These are phyloP conservation scores for Carex cristatella DNA, from an alignment of 176 grass and related monocot species.

Conservation along the genomic window DNA sequence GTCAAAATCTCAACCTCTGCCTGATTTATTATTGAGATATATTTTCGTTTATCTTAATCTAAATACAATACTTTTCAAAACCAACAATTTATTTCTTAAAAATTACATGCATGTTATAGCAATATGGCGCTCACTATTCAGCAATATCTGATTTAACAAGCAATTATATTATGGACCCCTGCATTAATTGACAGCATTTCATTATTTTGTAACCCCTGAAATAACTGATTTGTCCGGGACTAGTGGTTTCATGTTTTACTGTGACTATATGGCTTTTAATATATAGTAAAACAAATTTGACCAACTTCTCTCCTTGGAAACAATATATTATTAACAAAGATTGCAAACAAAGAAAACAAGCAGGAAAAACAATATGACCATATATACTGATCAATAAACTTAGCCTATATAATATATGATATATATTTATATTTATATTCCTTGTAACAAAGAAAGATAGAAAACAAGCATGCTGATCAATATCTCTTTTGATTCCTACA, in stretches of 20 bases:
- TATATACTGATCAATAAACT: not conserved
- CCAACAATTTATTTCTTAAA: not conserved
- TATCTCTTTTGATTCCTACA: not conserved
- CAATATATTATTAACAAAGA: not conserved
- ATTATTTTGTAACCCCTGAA: not conserved
- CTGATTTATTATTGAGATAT: not conserved
- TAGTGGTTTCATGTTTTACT: not conserved
- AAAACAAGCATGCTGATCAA: not conserved
- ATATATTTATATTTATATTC: not conserved
- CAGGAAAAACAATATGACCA: not conserved
- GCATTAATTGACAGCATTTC: not conserved
- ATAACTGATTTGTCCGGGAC: not conserved
- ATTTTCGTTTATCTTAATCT: not conserved
- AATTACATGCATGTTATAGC: not conserved
- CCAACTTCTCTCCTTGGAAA: not conserved
- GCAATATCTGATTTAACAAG: not conserved
- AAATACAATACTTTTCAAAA: not conserved
- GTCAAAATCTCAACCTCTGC: not conserved
- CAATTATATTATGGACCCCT: not conserved
- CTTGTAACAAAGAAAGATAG: not conserved
- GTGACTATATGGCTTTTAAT: not conserved
- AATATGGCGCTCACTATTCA: not conserved
- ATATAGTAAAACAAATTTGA: not conserved
- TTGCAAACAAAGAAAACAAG: not conserved
- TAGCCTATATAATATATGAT: not conserved